Percentiles rank a stretch among this genome's conserved stretches.
Conservation (phyloP, 345 rosid genomes). For the Toxicodendron radicans region DNA sequence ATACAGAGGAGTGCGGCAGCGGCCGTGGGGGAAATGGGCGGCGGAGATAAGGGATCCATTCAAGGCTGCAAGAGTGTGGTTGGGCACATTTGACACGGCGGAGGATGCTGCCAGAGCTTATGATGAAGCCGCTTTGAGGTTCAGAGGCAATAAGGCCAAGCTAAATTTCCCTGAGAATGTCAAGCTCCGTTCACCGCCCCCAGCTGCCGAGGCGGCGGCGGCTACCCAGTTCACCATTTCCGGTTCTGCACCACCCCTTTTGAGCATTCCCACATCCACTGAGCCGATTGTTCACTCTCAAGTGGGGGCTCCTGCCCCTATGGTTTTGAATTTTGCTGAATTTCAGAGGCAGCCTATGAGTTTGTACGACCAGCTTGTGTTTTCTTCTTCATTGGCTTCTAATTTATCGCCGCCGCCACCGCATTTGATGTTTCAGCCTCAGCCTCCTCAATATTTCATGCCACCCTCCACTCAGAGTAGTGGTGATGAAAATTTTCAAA, state of each 20-base stretch:
- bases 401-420: conserved; percentile 26
- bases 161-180: conserved; percentile 97
- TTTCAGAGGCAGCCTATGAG: conserved; percentile 29
- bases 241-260: conserved; percentile 34
- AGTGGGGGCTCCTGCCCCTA: background rate
- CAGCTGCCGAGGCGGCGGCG: conserved; percentile 13
- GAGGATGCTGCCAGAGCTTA: conserved; percentile 91
- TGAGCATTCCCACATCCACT: conserved; percentile 32
- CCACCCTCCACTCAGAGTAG: conserved; percentile 14
- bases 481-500: conserved; percentile 6
- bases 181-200: conserved; percentile 39
- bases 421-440: background rate
- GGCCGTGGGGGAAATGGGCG: conserved; percentile 99
- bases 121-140: conserved; percentile 79
- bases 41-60: conserved; percentile 93
- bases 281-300: conserved; percentile 31
- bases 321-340: conserved; percentile 21
- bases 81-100: conserved; percentile 86
- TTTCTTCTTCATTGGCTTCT: conserved; percentile 31
- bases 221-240: conserved; percentile 36
- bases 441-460: conserved; percentile 14
- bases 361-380: conserved; percentile 41
- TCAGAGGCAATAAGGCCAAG: conserved; percentile 91
- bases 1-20: conserved; percentile 86
- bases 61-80: conserved; percentile 89